A percentile compares a stretch with the other conserved stretches of the same genome.
Conservation (phyloP, 73 alveolate genomes). For the Tetrahymena thermophila region DNA sequence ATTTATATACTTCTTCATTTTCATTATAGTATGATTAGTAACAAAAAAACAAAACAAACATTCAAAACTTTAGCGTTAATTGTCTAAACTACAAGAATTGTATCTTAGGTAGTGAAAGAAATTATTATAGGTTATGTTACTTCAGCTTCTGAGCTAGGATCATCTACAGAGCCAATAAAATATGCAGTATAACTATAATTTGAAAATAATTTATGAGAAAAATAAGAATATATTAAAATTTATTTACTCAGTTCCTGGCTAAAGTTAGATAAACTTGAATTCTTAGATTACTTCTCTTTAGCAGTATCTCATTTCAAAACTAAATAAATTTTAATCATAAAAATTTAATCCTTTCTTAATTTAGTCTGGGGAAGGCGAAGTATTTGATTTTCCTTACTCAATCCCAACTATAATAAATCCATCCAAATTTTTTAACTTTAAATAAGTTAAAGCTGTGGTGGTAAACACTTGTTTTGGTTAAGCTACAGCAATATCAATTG, state of each 20-base stretch:
- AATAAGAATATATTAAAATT: not conserved
- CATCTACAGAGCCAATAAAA: not conserved
- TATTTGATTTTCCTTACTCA: not conserved
- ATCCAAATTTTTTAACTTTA: not conserved
- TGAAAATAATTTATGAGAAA: not conserved
- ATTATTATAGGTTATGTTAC: not conserved
- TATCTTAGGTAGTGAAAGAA: not conserved
- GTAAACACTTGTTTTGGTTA: not conserved
- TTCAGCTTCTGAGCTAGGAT: not conserved
- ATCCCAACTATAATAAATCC: not conserved
- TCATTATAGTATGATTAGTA: not conserved
- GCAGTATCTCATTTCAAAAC: not conserved
- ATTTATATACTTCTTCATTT: no score
- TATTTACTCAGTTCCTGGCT: not conserved
- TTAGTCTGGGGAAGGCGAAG: not conserved
- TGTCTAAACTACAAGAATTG: not conserved
- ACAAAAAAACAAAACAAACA: not conserved
- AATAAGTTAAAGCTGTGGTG: not conserved
- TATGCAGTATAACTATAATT: not conserved
- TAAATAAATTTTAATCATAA: not conserved
- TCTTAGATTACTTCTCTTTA: not conserved
- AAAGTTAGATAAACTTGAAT: not conserved
- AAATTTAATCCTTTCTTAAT: not conserved
- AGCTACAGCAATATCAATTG: not conserved
- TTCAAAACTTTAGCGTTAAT: not conserved